Conservation (phyloP, 2,329 filamentous ascomycete genomes). For the Myrmaecium sp. region DNA sequence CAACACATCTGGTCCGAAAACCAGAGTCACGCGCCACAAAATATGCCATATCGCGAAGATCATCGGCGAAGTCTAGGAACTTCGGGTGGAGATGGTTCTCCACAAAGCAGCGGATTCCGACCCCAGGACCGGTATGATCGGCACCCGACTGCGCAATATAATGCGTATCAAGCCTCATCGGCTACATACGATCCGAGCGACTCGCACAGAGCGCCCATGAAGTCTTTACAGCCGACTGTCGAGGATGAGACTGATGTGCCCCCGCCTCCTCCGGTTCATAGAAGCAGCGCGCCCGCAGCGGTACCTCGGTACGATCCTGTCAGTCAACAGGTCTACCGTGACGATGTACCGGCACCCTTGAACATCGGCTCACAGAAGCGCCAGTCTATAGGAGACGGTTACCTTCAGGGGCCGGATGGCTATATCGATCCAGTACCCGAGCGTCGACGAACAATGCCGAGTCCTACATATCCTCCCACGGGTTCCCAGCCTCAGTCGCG, state of each 20-base stretch:
- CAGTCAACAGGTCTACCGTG: slow-evolving; percentile 10
- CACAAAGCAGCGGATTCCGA: no score
- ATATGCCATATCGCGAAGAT: no score
- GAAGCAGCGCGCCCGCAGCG: slow-evolving; percentile 16
- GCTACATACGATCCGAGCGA: slow-evolving; percentile 33
- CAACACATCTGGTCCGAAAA: slow-evolving; percentile 9
- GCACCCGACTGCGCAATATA: no score
- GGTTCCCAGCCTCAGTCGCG: slow-evolving; percentile 9
- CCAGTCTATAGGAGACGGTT: no score
- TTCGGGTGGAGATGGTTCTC: no score
- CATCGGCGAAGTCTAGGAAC: no score
- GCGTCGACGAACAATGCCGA: slow-evolving; percentile 16
- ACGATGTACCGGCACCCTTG: slow-evolving; percentile 17
- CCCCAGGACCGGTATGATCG: no score
- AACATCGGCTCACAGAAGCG: no score
- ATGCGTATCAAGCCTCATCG: no score
- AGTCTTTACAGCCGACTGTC: slow-evolving; percentile 43
- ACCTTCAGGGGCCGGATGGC: no score
- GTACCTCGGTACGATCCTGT: slow-evolving; percentile 2
- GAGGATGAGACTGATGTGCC: slow-evolving; percentile 45
- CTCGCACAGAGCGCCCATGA: slow-evolving; percentile 28
- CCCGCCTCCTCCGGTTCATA: slow-evolving; percentile 20
- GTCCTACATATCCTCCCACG: slow-evolving; percentile 4
- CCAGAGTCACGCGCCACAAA: slow-evolving; percentile 4
- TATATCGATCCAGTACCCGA: slow-evolving; percentile 9